phyloP scores from a whole-genome alignment of 768 basidiomycete species.

The Leucocoprinus sp. region DNA sequence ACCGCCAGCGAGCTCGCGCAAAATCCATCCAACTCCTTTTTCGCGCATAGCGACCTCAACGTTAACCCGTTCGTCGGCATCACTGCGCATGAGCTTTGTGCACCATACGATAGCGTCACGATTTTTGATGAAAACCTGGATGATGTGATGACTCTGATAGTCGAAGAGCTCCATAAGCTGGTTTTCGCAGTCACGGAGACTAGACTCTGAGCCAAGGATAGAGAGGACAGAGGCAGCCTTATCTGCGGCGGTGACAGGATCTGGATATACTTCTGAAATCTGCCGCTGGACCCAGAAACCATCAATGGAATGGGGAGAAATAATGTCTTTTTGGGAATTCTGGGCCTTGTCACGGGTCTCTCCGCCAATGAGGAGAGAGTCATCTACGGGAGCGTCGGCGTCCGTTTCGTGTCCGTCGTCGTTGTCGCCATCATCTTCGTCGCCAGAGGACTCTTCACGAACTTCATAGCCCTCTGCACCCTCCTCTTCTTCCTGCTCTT shows the following conservation, averaged over 20 bases:
- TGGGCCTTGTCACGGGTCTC: constrained; percentile 38
- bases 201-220: constrained; percentile 16
- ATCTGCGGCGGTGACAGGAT: constrained; percentile 89
- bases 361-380: constrained; percentile 75
- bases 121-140: constrained; percentile 88
- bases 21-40: constrained; percentile 93
- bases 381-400: constrained; percentile 37
- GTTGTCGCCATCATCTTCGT: constrained; percentile 44
- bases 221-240: constrained; percentile 78
- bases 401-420: constrained; percentile 30
- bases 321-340: constrained; percentile 65
- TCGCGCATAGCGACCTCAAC: constrained; percentile 98
- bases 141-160: constrained; percentile 88
- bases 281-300: constrained; percentile 99
- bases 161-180: constrained; percentile 92
- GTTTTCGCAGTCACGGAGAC: constrained; percentile 14
- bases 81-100: constrained; percentile 87
- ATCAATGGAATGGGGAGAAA: constrained; percentile 88
- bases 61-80: constrained; percentile 83
- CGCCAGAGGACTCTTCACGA: constrained; percentile 71
- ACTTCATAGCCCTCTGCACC: constrained; percentile 88
- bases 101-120: constrained; percentile 97
- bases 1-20: constrained; percentile 81
- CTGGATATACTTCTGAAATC: constrained; percentile 83
- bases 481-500: constrained; percentile 91